phyloP scores from a whole-genome alignment of 805 yeast species.

The Pichia occidentalis region DNA sequence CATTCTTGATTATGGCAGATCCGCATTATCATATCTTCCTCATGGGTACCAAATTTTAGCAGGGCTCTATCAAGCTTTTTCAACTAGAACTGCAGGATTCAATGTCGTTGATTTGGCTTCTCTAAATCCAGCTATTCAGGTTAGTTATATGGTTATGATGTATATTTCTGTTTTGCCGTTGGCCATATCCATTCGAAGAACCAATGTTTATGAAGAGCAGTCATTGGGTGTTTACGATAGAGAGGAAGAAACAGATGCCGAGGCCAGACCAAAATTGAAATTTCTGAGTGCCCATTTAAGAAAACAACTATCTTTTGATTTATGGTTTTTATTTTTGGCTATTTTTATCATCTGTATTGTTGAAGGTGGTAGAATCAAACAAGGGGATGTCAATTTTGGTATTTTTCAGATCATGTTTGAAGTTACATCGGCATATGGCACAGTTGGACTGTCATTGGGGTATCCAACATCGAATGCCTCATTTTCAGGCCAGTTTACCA shows the following conservation, averaged over 20 bases:
- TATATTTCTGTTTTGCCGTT: conserved; percentile 93
- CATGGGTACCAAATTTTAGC: conserved; percentile 66
- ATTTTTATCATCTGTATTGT: conserved; percentile 80
- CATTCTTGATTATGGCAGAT: conserved; percentile 60
- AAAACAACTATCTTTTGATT: conserved; percentile 85
- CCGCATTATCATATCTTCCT: conserved; percentile 45
- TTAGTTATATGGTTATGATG: conserved; percentile 95
- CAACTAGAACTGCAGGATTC: conserved; percentile 94
- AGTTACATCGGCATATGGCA: conserved; percentile 91
- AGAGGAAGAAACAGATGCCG: conserved; percentile 28
- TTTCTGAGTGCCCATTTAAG: conserved; percentile 85
- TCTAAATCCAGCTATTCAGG: conserved; percentile 87
- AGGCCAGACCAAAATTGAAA: conserved; percentile 38
- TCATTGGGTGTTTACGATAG: conserved; percentile 76
- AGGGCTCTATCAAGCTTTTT: conserved; percentile 85
- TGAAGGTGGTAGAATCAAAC: conserved; percentile 59
- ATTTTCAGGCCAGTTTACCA: conserved; percentile 63
- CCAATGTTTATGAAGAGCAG: conserved; percentile 97
- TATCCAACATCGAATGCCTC: conserved; percentile 64
- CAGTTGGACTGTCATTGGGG: conserved; percentile 89
- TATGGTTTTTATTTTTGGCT: conserved; percentile 89
- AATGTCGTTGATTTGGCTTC: conserved; percentile 59
- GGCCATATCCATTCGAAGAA: conserved; percentile 93
- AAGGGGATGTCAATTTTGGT: conserved; percentile 43
- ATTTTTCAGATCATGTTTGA: conserved; percentile 78